Percentiles rank a stretch among this genome's conserved stretches.
These are phyloP conservation scores for Nothomitra cinnamomea DNA, from an alignment of 2,329 filamentous ascomycete genomes.

Conservation along the genomic window DNA sequence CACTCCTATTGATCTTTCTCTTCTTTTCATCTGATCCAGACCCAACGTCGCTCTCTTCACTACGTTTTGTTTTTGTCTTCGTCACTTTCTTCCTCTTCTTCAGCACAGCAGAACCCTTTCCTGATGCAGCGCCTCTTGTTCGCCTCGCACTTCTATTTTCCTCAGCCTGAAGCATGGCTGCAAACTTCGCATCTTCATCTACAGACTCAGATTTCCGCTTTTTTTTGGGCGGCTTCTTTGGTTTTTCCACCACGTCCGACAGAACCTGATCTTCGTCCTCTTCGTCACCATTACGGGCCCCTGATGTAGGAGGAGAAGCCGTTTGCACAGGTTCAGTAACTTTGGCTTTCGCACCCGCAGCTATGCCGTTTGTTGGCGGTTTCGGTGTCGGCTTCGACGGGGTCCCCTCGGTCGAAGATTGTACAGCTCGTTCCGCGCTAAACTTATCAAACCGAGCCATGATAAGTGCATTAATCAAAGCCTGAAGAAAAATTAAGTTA, in stretches of 20 bases:
- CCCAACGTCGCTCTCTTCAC: conserved; percentile 63
- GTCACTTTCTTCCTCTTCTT: conserved; percentile 53
- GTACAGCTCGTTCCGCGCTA: conserved; percentile 27
- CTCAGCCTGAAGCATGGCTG: conserved; percentile 78
- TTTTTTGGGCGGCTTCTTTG: conserved; percentile 37
- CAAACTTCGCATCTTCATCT: conserved; percentile 74
- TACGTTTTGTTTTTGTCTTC: conserved; percentile 44
- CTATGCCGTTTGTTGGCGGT: conserved; percentile 22
- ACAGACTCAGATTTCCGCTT: conserved; percentile 43
- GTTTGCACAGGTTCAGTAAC: conserved; percentile 10
- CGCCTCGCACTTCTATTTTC: conserved; percentile 63
- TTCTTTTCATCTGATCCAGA: conserved; percentile 43
- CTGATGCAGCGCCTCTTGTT: conserved; percentile 54
- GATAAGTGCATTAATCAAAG: conserved; percentile 54
- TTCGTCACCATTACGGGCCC: neutral
- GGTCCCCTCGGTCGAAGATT: conserved; percentile 18
- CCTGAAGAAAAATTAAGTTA: conserved; percentile 24
- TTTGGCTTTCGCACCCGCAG: conserved; percentile 13
- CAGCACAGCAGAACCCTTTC: conserved; percentile 34
- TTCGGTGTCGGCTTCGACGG: conserved; percentile 19
- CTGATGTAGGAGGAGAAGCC: conserved; percentile 13
- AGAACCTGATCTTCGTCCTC: conserved; percentile 16
- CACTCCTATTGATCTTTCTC: conserved; percentile 56
- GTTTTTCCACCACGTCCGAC: conserved; percentile 21
- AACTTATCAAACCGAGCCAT: conserved; percentile 58